A percentile compares a stretch with the other conserved stretches of the same genome.
Evolutionary conservation across 768 basidiomycete genomes (phyloP).

Genomic region (Boletus bicolor): DNA sequence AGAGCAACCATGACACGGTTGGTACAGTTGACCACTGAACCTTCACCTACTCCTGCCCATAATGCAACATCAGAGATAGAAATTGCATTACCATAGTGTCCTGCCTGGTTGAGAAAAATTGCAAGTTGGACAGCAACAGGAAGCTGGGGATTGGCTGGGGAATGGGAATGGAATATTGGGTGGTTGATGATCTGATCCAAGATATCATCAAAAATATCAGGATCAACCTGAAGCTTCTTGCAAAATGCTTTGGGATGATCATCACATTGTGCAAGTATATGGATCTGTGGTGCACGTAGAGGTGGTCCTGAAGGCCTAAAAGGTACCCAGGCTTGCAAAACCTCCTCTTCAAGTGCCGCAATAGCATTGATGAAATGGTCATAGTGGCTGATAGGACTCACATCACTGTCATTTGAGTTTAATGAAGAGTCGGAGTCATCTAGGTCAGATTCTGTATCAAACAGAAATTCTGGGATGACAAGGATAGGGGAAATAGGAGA

Average conservation of each 20-base stretch:
- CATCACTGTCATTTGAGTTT: not conserved
- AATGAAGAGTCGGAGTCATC: not conserved
- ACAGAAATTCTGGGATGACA: too few relatives aligned
- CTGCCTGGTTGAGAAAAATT: constrained; percentile 1
- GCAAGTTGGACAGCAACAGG: constrained; percentile 4
- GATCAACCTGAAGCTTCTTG: not conserved
- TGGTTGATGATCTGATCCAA: not conserved
- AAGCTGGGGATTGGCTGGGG: constrained; percentile 1
- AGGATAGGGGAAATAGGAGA: too few relatives aligned
- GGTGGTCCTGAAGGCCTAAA: not conserved
- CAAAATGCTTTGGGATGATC: not conserved
- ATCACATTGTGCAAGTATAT: not conserved
- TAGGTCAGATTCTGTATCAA: too few relatives aligned
- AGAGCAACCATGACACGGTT: too few relatives aligned
- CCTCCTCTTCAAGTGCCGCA: not conserved
- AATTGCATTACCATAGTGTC: constrained; percentile 6
- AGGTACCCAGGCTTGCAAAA: not conserved
- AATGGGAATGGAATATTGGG: not conserved
- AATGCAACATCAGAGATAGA: not conserved
- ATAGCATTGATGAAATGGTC: not conserved
- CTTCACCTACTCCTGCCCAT: too few relatives aligned
- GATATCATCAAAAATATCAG: not conserved
- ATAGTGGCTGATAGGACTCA: not conserved
- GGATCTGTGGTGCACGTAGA: not conserved
- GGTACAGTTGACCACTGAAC: too few relatives aligned